Base-by-base conservation (phyloP, 192 early-diverging fungal species). In the Coemansia sp. region DNA sequence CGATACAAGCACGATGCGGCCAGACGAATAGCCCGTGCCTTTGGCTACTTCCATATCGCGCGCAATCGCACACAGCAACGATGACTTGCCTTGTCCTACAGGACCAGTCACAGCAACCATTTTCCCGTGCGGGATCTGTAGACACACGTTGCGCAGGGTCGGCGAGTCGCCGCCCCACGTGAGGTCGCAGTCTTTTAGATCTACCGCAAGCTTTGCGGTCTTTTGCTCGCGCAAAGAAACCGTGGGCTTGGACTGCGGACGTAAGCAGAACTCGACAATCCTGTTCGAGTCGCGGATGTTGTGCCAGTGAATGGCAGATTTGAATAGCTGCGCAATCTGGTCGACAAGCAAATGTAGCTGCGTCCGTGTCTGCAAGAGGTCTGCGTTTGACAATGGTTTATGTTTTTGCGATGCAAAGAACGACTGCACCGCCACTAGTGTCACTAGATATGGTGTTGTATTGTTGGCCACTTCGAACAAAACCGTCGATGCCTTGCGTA, bases 1-100 rank as follows among this genome's bases (percentile, higher is more conserved):
- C 7, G 91, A 79, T 12, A 84, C 87, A 70, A 92, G 94, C 16
- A 88, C 89, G 15, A 95, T 74, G 10, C 43, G 43, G 49, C 62
- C 62, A 15, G 58, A 25, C 4, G 49, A 25, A 26, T 16, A 30
- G 1, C 84, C 74, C 2, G 31, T 15, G 29, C 84, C 84, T n/a
- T n/a, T 16, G 1, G 43, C 29, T 34, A 64, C 49, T 43, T 64
- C 61, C 69, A 84, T 69, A 33, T 84, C 75, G 35, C 87, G 82
- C 26, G 85, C 56, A n/a, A 90, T 61, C 7, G 88, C 87, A 46
- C 74, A 63, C 42, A 88, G 57, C 23, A 90, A 62, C 40, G 80
- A 77, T 9, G 85, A 86, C 72, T 90, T 90, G 59, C 88, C 88
- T 9, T 60, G 61, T 10, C 86, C 87, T 20, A 89, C 84, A 7